Base-by-base conservation (phyloP, 83 land plant species). In the Diphasiastrum complanatum region DNA sequence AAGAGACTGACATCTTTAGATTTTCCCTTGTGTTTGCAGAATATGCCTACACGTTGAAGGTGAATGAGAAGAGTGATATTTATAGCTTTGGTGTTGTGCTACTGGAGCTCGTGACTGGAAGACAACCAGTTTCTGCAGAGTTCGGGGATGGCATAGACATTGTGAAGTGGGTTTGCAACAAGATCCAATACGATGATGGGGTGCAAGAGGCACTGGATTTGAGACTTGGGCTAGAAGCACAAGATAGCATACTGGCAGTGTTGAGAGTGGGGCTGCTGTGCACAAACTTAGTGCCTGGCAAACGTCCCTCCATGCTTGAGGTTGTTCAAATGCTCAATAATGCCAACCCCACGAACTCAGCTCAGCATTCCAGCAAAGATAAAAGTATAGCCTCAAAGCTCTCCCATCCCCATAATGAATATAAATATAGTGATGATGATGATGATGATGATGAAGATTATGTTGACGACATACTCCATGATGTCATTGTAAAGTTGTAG, bases 71-170 rank as follows among this genome's bases (percentile, higher is more conserved):
- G 61, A n/a, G n/a, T n/a, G n/a, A n/a, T n/a, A n/a, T n/a, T n/a
- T n/a, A n/a, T n/a, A n/a, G n/a, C n/a, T n/a, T n/a, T n/a, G n/a
- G n/a, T n/a, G n/a, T n/a, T n/a, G n/a, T n/a, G n/a, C n/a, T n/a
- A n/a, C n/a, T n/a, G 81, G 87, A 84, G 47, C 72, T 84, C 30
- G 49, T 81, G 29, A 84, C 81, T 0, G 87, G 84, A 50, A 84
- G 64, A 59, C 75, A 72, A 41, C 79, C 81, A n/a, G 64, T 68
- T 4, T 83, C 80, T 47, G 34, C 74, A 28, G 84, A 77, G 29
- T 84, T 84, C 43, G 87, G 87, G 6, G 87, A 84, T 41, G 75
- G 51, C 74, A 71, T 66, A 60, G 75, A 84, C 45, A 84, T 84
- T 43, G 69, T 69, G 33, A 57, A 58, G 19, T 84, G 81, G 84